Conservation (phyloP, 345 rosid genomes). For the Bruguiera parviflora region DNA sequence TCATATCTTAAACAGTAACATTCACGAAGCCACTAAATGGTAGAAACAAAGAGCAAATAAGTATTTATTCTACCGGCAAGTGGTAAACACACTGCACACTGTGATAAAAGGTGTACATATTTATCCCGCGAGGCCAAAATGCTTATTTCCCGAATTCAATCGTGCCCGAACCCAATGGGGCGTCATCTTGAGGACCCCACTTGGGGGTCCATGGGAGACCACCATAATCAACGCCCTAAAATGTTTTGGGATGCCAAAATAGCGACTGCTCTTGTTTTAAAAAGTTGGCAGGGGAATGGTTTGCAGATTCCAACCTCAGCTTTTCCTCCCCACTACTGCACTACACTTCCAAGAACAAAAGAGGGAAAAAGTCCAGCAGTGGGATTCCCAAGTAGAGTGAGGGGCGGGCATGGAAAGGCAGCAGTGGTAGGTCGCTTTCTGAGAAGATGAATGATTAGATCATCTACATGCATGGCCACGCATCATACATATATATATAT, state of each 20-base stretch:
- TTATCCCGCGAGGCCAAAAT: no score
- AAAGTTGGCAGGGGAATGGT: neutral
- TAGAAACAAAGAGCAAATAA: no score
- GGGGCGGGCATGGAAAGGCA: slow-evolving; percentile 25
- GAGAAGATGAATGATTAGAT: slow-evolving; percentile 26
- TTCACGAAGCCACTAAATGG: no score
- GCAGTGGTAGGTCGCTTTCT: slow-evolving; percentile 20
- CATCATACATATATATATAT: neutral
- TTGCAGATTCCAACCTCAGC: neutral
- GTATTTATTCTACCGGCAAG: neutral
- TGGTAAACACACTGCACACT: neutral
- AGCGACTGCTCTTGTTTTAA: no score
- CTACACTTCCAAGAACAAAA: neutral
- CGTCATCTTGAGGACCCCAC: no score
- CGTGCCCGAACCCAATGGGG: no score
- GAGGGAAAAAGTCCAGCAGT: neutral
- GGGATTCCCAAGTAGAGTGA: neutral
- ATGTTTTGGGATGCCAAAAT: no score
- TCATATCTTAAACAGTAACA: neutral
- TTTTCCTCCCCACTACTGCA: neutral
- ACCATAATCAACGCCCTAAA: no score
- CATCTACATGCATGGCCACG: slow-evolving; percentile 15
- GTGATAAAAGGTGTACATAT: neutral
- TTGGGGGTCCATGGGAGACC: no score
- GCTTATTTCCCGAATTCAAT: no score